Evolutionary conservation across 768 basidiomycete species (phyloP).

Genomic region (Cystofilobasidium capitatum): DNA sequence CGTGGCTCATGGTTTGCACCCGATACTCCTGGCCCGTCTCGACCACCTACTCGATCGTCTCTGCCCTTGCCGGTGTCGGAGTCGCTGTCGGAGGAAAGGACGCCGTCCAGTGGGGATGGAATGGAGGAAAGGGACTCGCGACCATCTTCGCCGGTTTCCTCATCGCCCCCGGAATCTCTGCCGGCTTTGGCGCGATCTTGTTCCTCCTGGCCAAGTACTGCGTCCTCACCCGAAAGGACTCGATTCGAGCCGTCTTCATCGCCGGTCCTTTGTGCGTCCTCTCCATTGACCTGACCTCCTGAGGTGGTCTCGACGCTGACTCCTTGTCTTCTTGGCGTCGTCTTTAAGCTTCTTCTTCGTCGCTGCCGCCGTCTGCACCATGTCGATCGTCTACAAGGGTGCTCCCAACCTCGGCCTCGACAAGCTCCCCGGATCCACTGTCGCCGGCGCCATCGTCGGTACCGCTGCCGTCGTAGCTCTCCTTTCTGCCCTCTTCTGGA

Average conservation of each 20-base stretch:
- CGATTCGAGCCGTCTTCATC: constrained; percentile 36
- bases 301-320: neutral
- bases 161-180: constrained; percentile 30
- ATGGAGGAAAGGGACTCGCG: constrained; percentile 39
- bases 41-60: constrained; percentile 44
- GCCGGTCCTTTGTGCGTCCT: constrained; percentile 36
- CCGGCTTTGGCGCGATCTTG: constrained; percentile 8
- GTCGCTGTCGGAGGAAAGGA: constrained; percentile 40
- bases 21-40: constrained; percentile 42
- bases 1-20: constrained; percentile 42
- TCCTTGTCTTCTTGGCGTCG: constrained; percentile 9
- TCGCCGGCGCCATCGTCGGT: constrained; percentile 40
- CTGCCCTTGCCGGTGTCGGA: constrained; percentile 44
- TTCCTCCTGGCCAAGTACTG: constrained; percentile 29
- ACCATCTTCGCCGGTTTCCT: constrained; percentile 32
- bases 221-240: constrained; percentile 39
- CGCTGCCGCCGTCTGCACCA: constrained; percentile 39
- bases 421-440: constrained; percentile 33
- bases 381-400: constrained; percentile 43
- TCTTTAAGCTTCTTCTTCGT: constrained; percentile 33
- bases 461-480: constrained; percentile 38
- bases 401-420: constrained; percentile 40
- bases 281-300: neutral
- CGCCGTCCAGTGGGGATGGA: constrained; percentile 45
- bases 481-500: constrained; percentile 41